Conservation (phyloP, 257 asterid species). For the Misopates orontium region DNA sequence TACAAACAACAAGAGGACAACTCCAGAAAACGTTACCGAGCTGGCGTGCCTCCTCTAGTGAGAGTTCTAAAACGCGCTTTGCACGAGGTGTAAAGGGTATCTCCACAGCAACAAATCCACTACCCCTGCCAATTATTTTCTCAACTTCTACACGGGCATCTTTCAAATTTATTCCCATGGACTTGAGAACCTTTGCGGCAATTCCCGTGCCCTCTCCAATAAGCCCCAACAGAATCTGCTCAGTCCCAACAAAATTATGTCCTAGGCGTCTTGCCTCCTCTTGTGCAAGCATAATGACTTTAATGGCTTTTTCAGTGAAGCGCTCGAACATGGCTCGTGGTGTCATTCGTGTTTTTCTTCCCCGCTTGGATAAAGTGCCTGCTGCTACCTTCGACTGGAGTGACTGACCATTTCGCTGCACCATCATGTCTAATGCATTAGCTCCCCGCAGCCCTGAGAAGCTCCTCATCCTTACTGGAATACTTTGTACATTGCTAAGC, state of each 20-base stretch:
- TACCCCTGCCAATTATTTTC: conserved; percentile 95
- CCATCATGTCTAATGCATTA: conserved; percentile 65
- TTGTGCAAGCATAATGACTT: conserved; percentile 98
- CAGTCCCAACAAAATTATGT: conserved; percentile 95
- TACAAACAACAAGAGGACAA: neutral
- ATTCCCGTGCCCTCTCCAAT: conserved; percentile 99
- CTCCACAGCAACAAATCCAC: conserved; percentile 98
- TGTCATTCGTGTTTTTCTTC: conserved; percentile 45
- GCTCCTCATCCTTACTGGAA: conserved; percentile 45
- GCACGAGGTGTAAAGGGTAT: conserved; percentile 99
- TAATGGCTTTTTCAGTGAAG: conserved; percentile 93
- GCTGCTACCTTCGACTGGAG: conserved; percentile 74
- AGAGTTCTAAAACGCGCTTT: conserved; percentile 91
- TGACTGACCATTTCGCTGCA: conserved; percentile 40
- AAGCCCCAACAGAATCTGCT: conserved; percentile 91
- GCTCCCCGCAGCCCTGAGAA: conserved; percentile 78
- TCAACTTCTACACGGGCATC: conserved; percentile 99
- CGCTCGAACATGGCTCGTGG: conserved; percentile 98
- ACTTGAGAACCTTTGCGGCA: conserved; percentile 97
- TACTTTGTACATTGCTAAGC: conserved; percentile 46
- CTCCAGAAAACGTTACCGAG: conserved; percentile 60
- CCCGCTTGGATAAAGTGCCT: conserved; percentile 43
- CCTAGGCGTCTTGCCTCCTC: conserved; percentile 99
- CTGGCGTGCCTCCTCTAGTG: conserved; percentile 97
- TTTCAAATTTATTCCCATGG: conserved; percentile 96